Evolutionary conservation across 1,139 yeast species (phyloP).

Genomic region (Groenewaldozyma sp.): DNA sequence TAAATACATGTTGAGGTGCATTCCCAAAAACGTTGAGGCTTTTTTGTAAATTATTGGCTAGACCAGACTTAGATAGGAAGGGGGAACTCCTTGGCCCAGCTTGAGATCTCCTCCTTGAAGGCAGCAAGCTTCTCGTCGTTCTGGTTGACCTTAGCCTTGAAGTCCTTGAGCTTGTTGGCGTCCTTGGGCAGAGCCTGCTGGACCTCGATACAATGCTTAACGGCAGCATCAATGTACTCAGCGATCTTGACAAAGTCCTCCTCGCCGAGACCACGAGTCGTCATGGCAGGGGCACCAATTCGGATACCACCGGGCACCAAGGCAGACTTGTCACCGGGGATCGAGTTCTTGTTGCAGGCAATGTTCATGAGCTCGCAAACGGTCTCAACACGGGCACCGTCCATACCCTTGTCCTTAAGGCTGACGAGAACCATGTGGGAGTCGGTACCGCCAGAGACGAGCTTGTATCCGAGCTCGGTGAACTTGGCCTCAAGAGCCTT

Average conservation of each 20-base stretch:
- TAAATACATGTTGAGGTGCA: too few relatives aligned
- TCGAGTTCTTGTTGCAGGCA: conserved; percentile 92
- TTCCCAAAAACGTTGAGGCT: too few relatives aligned
- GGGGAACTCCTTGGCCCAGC: conserved; percentile 94
- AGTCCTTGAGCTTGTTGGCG: conserved; percentile 83
- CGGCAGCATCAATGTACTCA: conserved; percentile 69
- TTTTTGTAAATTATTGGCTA: not conserved
- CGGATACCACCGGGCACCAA: conserved; percentile 92
- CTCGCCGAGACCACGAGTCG: conserved; percentile 84
- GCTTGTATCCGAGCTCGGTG: conserved; percentile 54
- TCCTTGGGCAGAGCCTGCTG: conserved; percentile 79
- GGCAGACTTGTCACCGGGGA: conserved; percentile 94
- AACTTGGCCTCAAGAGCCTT: conserved; percentile 65
- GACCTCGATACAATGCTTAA: conserved; percentile 63
- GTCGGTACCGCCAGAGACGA: conserved; percentile 91
- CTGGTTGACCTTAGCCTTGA: conserved; percentile 61
- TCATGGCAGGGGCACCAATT: conserved; percentile 98
- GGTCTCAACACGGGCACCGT: conserved; percentile 93
- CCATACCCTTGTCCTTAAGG: conserved; percentile 74
- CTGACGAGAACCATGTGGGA: conserved; percentile 85
- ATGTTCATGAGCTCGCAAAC: conserved; percentile 83
- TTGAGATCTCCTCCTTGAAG: conserved; percentile 67
- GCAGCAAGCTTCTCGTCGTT: conserved; percentile 55
- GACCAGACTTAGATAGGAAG: conserved; percentile 42
- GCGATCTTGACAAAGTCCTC: conserved; percentile 74